These are phyloP conservation scores for Protea cynaroides DNA, from an alignment of 164 flowering plant species.

Conservation along the genomic window DNA sequence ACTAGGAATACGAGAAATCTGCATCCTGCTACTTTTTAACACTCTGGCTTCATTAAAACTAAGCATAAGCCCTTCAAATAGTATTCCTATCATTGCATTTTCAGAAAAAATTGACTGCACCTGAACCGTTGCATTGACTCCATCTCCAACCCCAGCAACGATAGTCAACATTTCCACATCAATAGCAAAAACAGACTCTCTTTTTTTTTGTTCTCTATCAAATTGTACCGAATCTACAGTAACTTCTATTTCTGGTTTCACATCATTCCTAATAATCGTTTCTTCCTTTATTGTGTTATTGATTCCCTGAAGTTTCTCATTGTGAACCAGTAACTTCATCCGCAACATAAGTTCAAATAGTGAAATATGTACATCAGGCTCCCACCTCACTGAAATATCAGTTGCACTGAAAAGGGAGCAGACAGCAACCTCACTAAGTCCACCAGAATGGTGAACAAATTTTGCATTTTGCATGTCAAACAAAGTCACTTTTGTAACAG, in stretches of 20 bases:
- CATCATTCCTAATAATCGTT: slow-evolving; percentile 19
- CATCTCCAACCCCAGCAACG: slow-evolving; percentile 82
- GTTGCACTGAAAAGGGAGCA: slow-evolving; percentile 98
- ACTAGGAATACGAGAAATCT: slow-evolving; percentile 87
- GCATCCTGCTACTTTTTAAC: slow-evolving; percentile 90
- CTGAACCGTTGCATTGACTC: slow-evolving; percentile 58
- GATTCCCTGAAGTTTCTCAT: slow-evolving; percentile 44
- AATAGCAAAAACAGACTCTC: slow-evolving; percentile 81
- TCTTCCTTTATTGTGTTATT: slow-evolving; percentile 27
- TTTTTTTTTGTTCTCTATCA: slow-evolving; percentile 56
- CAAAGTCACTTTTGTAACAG: slow-evolving; percentile 51
- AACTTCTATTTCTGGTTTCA: slow-evolving; percentile 37
- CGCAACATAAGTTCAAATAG: slow-evolving; percentile 67
- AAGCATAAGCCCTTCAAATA: slow-evolving; percentile 88
- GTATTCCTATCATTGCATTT: slow-evolving; percentile 89
- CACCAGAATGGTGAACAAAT: slow-evolving; percentile 84
- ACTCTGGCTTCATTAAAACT: slow-evolving; percentile 64
- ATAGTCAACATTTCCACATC: slow-evolving; percentile 84
- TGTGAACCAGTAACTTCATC: slow-evolving; percentile 51
- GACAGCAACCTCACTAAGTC: slow-evolving; percentile 66
- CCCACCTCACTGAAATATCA: slow-evolving; percentile 85
- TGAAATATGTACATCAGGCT: slow-evolving; percentile 89
- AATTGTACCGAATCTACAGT: slow-evolving; percentile 27
- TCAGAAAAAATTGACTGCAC: slow-evolving; percentile 82
- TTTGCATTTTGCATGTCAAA: slow-evolving; percentile 96